Base-by-base conservation (phyloP, 106 monocot genomes). In the Dendrobium catenatum region DNA sequence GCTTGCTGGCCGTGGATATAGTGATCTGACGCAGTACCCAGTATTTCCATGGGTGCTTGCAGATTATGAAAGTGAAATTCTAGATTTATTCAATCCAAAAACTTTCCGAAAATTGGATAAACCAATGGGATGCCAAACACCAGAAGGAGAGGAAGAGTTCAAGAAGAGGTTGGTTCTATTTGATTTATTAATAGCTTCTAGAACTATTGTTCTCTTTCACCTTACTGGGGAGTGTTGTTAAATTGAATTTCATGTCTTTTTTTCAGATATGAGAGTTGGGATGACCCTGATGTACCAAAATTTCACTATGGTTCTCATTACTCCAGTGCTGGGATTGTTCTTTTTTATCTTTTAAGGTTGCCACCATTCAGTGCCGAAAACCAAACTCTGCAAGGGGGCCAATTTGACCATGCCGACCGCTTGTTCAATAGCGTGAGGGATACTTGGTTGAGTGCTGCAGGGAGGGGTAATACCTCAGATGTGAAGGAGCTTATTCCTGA, bases 41-140 rank as follows among this genome's bases (percentile, higher is more conserved):
- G 99, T 99, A n/a, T 99, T 99, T 80, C 99, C 99, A 43, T 99
- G 99, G 99, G 95, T 99, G 70, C 88, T 99, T 79, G 91, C 93
- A 46, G 95, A 99, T 82, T 99, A 99, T 79, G 95, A 99, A 61
- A 99, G 93, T 78, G 93, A 99, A 68, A 76, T 67, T 78, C 72
- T 99, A 72, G 95, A 99, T 87, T 79, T 99, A 41, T 72, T 83
- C 47, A 90, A 89, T 56, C 91, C 99, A 49, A 86, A 82, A 81
- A 85, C 87, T 22, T 99, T 95, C 80, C 91, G 99, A 43, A 99
- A 88, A 80, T 87, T 99, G 81, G 90, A 95, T 79, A 99, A 99
- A 80, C 99, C 99, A 47, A 93, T 99, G 95, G 99, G 99, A 55
- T 99, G 99, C 84, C 99, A 99, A 79, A 99, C 99, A 17, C 58